Conservation (phyloP, 1,284 basidiomycete species). For the Ceratobasidium sp. region DNA sequence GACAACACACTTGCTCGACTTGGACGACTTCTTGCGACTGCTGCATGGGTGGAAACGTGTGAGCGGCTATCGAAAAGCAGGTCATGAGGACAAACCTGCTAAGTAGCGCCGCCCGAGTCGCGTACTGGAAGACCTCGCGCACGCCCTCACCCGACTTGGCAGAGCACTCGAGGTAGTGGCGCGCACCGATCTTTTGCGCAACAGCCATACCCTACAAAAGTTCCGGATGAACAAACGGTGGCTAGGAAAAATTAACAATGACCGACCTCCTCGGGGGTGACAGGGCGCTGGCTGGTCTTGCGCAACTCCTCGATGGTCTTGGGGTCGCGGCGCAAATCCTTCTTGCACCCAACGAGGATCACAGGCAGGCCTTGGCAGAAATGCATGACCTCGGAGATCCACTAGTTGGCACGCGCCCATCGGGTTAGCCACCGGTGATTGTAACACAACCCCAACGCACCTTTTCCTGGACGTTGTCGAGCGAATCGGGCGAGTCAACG, state of each 20-base stretch:
- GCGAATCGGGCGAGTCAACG: conserved; percentile 89
- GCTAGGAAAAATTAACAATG: conserved; percentile 33
- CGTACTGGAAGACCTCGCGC: conserved; percentile 91
- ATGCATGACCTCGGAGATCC: conserved; percentile 94
- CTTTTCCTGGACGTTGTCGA: conserved; percentile 97
- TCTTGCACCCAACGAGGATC: conserved; percentile 94
- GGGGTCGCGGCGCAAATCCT: conserved; percentile 82
- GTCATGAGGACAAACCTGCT: conserved; percentile 53
- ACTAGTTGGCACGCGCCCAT: conserved; percentile 60
- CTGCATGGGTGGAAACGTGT: background rate
- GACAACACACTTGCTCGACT: conserved; percentile 63
- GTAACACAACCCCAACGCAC: conserved; percentile 58
- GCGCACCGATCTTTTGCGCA: conserved; percentile 86
- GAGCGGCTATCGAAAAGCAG: background rate
- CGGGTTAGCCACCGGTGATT: conserved; percentile 10
- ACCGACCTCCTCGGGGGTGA: conserved; percentile 77
- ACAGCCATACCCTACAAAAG: conserved; percentile 80
- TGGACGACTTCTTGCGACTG: conserved; percentile 55
- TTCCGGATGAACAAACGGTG: background rate
- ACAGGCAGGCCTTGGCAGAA: conserved; percentile 89
- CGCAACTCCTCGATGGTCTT: conserved; percentile 83
- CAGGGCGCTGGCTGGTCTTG: conserved; percentile 84
- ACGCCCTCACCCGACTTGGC: conserved; percentile 91
- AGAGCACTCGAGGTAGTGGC: conserved; percentile 92
- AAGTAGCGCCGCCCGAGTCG: conserved; percentile 82